Base-by-base conservation (phyloP, 1,284 basidiomycete genomes). In the Cutaneotrichosporon arboriforme region DNA sequence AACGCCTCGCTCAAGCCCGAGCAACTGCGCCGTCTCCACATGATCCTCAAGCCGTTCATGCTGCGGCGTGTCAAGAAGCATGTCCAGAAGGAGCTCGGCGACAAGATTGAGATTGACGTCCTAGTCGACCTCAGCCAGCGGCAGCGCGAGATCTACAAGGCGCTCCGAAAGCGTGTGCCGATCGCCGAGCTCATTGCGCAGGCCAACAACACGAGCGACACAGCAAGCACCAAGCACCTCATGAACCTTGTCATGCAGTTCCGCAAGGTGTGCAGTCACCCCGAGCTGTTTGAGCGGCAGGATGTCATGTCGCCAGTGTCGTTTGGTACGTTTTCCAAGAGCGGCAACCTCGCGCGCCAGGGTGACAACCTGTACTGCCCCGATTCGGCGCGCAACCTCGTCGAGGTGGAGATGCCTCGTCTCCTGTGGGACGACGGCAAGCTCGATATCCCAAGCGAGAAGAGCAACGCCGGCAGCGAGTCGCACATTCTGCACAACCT, bases 171-270 rank as follows among this genome's bases (percentile, higher is more conserved):
- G 45, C 92, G 96, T 67, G 90, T 97, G 36, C 97, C 94, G 44
- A 87, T 98, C 48, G 84, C 90, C 14, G 96, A 98, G 68, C 83
- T 99, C 37, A 80, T 99, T 54, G 88, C 90, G 66, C 91, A 94
- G 71, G 93, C 94, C 13, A 85, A 88, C 18, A 89, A 88, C 61
- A 90, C 97, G 66, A 88, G 85, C 23, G 90, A 91, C 62, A 51
- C 61, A 18, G 54, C 57, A 4, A 62, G 61, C 20, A 61, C 70
- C 39, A 76, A 74, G 63, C 90, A 90, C 20, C 79, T 99, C 53
- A 97, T 98, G 94, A 99, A 98, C 76, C 81, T 99, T 59, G 94
- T 98, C 60, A 99, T 99, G 96, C 96, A 99, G 75, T 98, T 98
- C 81, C 86, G 96, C 63, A 99, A 99, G 80, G 91, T 97, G 59